Conservation (phyloP, 352 stramenopile genomes). For the Pythium monospermum region DNA sequence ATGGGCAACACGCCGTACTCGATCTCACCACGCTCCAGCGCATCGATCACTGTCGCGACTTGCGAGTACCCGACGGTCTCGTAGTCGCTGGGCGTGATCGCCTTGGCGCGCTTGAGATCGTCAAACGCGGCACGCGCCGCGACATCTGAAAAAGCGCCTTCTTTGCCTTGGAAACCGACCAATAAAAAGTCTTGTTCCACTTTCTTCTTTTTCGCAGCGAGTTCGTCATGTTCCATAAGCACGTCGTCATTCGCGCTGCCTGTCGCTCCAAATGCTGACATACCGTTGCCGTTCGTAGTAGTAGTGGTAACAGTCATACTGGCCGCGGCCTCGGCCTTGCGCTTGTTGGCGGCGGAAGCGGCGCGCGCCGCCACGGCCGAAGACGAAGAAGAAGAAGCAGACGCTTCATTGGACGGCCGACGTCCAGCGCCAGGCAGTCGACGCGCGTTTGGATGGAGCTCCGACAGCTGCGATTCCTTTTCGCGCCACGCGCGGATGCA, state of each 20-base stretch:
- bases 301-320: not conserved
- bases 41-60: constrained; percentile 47
- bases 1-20: constrained; percentile 59
- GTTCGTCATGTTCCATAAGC: not conserved
- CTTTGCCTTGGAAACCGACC: constrained; percentile 65
- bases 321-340: constrained; percentile 12
- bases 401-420: constrained; percentile 20
- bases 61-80: constrained; percentile 60
- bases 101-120: constrained; percentile 41
- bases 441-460: constrained; percentile 47
- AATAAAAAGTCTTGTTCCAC: constrained; percentile 39
- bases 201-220: constrained; percentile 15
- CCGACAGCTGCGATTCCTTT: constrained; percentile 52
- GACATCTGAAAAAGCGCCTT: constrained; percentile 69
- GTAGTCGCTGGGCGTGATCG: constrained; percentile 41
- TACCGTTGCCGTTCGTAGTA: too few species aligned
- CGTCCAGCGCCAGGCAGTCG: constrained; percentile 51
- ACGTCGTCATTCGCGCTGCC: not conserved
- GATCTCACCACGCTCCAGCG: constrained; percentile 51
- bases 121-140: constrained; percentile 50
- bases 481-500: constrained; percentile 65
- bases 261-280: too few species aligned
- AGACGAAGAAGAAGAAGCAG: too few species aligned
- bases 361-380: too few species aligned
- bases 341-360: constrained; percentile 12